Evolutionary conservation across 768 basidiomycete genomes (phyloP).

Genomic region (Leccinum boreale): DNA sequence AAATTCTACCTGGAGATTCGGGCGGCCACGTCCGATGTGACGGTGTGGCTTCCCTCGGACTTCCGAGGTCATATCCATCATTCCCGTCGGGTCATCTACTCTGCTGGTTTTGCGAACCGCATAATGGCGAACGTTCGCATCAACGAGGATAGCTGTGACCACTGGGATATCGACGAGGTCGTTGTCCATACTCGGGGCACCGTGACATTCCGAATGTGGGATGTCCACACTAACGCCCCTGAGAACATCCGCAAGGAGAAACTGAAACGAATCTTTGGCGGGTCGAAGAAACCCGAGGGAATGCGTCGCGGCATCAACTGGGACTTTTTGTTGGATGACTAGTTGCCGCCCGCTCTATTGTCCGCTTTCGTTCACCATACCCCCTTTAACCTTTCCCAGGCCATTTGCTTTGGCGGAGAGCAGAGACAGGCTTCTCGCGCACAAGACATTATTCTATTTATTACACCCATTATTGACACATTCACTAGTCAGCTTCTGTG

Average conservation of each 20-base stretch:
- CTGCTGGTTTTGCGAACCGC: slow-evolving; percentile 71
- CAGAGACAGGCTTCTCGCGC: slow-evolving; percentile 8
- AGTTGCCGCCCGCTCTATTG: slow-evolving; percentile 9
- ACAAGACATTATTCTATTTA: slow-evolving; percentile 19
- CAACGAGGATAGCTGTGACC: slow-evolving; percentile 38
- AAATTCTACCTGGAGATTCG: slow-evolving; percentile 64
- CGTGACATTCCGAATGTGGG: slow-evolving; percentile 78
- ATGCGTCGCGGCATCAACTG: slow-evolving; percentile 52
- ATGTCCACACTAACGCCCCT: slow-evolving; percentile 60
- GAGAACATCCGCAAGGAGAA: slow-evolving; percentile 62
- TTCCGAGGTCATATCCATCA: slow-evolving; percentile 67
- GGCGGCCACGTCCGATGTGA: slow-evolving; percentile 65
- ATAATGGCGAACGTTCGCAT: slow-evolving; percentile 53
- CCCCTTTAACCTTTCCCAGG: background rate
- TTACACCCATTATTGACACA: slow-evolving; percentile 4
- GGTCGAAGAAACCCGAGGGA: slow-evolving; percentile 51
- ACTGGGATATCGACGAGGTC: slow-evolving; percentile 55
- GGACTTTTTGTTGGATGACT: slow-evolving; percentile 79
- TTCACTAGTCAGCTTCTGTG: slow-evolving; percentile 15
- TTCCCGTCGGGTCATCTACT: slow-evolving; percentile 52
- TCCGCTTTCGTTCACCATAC: slow-evolving; percentile 16
- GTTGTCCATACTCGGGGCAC: slow-evolving; percentile 57
- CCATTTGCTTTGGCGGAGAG: slow-evolving; percentile 8
- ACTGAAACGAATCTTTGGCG: slow-evolving; percentile 61
- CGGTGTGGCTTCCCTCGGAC: slow-evolving; percentile 76